phyloP scores from a whole-genome alignment of 345 rosid species.

The Hypericum perforatum region DNA sequence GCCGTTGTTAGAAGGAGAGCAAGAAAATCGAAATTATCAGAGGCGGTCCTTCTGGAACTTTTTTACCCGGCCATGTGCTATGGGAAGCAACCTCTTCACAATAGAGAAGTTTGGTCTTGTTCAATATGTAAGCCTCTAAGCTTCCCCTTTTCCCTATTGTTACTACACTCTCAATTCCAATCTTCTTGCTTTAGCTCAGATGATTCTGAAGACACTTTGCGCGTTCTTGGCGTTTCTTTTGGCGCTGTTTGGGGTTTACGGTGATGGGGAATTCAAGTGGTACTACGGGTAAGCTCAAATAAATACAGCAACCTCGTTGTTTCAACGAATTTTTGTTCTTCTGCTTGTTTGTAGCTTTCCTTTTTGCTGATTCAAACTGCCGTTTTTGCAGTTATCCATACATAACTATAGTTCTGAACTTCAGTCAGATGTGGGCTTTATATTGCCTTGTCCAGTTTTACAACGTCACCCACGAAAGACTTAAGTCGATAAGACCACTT shows the following conservation, averaged over 20 bases:
- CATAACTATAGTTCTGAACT: conserved; percentile 61
- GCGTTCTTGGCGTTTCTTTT: conserved; percentile 62
- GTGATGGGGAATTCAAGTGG: conserved; percentile 86
- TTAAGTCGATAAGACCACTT: conserved; percentile 59
- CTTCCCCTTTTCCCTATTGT: neutral
- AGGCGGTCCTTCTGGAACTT: conserved; percentile 38
- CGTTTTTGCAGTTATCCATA: conserved; percentile 58
- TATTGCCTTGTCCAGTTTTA: conserved; percentile 90
- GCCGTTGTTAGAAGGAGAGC: conserved; percentile 37
- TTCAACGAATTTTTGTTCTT: no score
- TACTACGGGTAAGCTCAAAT: conserved; percentile 45
- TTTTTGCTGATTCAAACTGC: no score
- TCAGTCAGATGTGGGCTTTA: conserved; percentile 94
- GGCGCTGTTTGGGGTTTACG: conserved; percentile 61
- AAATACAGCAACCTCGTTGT: no score
- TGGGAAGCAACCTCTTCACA: conserved; percentile 55
- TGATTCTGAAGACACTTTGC: conserved; percentile 81
- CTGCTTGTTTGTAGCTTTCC: no score
- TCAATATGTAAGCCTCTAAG: conserved; percentile 52
- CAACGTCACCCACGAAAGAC: conserved; percentile 64
- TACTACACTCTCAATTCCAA: conserved; percentile 5
- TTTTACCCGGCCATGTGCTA: conserved; percentile 44
- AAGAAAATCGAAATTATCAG: conserved; percentile 16
- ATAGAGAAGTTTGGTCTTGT: conserved; percentile 72
- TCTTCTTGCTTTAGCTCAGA: conserved; percentile 31